phyloP scores from a whole-genome alignment of 2,329 filamentous ascomycete species.

The Aureobasidium sp. region DNA sequence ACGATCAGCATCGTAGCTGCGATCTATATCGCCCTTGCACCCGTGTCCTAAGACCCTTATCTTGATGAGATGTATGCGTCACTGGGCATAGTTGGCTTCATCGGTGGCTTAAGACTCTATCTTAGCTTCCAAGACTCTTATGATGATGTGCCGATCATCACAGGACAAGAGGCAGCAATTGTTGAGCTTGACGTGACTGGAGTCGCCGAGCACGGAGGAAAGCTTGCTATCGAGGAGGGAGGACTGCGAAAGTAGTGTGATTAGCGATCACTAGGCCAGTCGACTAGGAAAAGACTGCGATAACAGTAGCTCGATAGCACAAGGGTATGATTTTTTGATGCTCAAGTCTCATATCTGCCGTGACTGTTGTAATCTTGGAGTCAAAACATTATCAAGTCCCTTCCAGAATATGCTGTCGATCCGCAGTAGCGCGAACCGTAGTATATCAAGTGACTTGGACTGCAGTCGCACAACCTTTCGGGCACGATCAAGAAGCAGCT shows the following conservation, averaged over 20 bases:
- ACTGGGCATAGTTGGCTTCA: slow-evolving; percentile 53
- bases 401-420: slow-evolving; percentile 4
- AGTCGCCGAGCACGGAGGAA: not conserved
- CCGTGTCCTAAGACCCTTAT: slow-evolving; percentile 53
- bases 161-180: not conserved
- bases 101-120: slow-evolving; percentile 61
- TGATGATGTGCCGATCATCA: not conserved
- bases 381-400: not conserved
- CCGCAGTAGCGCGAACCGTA: not conserved
- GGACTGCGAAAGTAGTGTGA: not conserved
- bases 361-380: not conserved
- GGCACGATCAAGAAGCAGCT: not conserved
- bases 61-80: slow-evolving; percentile 60
- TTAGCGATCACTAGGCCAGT: not conserved
- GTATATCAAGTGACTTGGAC: not conserved
- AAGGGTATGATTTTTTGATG: not conserved
- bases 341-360: not conserved
- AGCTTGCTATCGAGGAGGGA: not conserved
- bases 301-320: not conserved
- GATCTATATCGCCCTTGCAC: slow-evolving; percentile 53
- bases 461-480: not conserved
- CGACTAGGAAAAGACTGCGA: too few relatives aligned
- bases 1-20: slow-evolving; percentile 51
- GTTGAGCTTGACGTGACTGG: not conserved
- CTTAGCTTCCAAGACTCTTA: slow-evolving; percentile 55